Evolutionary conservation across 352 stramenopile genomes (phyloP), one percentile per base, ranked within the genome.

Genomic region (Globisporangium spinosum): DNA sequence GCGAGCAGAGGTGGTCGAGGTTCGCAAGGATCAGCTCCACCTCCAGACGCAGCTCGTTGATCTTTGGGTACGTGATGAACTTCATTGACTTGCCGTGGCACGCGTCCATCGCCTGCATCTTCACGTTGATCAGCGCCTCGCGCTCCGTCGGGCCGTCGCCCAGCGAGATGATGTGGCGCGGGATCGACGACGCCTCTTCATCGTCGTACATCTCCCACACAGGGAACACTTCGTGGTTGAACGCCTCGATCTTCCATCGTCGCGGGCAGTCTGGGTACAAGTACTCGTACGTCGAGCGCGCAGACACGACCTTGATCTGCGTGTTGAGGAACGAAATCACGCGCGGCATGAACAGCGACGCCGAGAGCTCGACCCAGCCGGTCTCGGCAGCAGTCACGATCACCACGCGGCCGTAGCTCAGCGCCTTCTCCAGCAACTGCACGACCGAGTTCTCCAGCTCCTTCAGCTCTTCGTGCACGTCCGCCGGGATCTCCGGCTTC

Each of bases 161-260:
- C 1, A 94, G 77, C 58, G 86, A 94, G 62, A 94, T 92, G 57
- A 94, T 77, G 73, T 94, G 86, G 15, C 79, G 83, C 13, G 86
- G 86, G 27, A 90, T 77, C 32, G 71, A 78, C 12, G 59, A 70
- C 17, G 22, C 25, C 54, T 81, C 57, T 38, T 83, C 76, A 15
- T 89, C 77, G 45, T 87, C 77, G 67, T 86, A 90, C 29, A 79
- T 79, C 67, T 90, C 82, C 82, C 85, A 93, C 9, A 90, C 76
- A 0, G 85, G 83, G 54, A 91, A 94, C 49, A 95, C 76, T 61
- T 96, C 89, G 56, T 95, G 82, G 65, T 91, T 88, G 59, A 97
- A 97, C 9, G 90, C 89, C 63, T 94, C 81, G 49, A 96, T 85
- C 67, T 97, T 97, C 91, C 91, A 97, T 62, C 86, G 83, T 12